phyloP scores from a whole-genome alignment of 2,329 filamentous ascomycete genomes.

The Aspergillus pseudonomiae region DNA sequence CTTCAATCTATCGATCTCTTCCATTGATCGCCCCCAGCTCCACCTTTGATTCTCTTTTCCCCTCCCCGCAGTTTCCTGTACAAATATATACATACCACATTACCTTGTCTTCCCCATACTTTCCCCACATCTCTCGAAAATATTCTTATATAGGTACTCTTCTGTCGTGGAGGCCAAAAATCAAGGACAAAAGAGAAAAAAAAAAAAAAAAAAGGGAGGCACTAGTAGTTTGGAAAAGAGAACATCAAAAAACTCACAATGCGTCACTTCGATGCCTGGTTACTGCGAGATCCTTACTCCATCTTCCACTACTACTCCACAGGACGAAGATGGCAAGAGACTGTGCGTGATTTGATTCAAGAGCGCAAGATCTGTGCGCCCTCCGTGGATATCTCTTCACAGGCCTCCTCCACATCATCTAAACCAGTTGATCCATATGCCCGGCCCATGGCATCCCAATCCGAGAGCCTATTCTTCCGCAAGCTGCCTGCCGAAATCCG shows the following conservation, averaged over 20 bases:
- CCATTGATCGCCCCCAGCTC: background rate
- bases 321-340: slow-evolving; percentile 39
- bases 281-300: slow-evolving; percentile 43
- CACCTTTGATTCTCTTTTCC: background rate
- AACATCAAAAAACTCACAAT: slow-evolving; percentile 22
- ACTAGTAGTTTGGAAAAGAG: background rate
- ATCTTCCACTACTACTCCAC: slow-evolving; percentile 44
- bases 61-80: background rate
- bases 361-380: slow-evolving; percentile 40
- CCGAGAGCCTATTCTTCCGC: slow-evolving; percentile 25
- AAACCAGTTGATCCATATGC: slow-evolving; percentile 21
- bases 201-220: background rate
- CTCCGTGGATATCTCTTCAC: slow-evolving; percentile 6
- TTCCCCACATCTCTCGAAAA: background rate
- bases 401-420: background rate
- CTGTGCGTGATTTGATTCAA: slow-evolving; percentile 39
- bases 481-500: slow-evolving; percentile 41
- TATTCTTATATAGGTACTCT: background rate
- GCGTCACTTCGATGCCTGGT: slow-evolving; percentile 44
- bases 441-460: slow-evolving; percentile 23
- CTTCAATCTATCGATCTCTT: too few species aligned
- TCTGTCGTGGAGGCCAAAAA: background rate
- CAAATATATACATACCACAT: background rate
- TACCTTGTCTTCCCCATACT: background rate
- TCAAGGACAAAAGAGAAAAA: background rate